phyloP scores from a whole-genome alignment of 495 filamentous ascomycete genomes.

The Peziza echinospora region DNA sequence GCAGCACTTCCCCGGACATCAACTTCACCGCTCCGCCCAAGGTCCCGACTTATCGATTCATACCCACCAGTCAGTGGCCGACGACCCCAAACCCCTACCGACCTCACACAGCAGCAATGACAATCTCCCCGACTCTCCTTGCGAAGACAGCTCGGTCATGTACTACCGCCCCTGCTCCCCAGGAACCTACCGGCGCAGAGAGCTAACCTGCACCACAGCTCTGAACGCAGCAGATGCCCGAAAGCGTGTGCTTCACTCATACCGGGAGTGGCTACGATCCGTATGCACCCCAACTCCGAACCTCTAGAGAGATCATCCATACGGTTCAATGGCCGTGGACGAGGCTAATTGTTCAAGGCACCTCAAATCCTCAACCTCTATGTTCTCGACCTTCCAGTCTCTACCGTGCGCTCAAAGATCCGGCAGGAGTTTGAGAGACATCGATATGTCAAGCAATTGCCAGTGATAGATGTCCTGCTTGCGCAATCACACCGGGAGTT shows the following conservation, averaged over 20 bases:
- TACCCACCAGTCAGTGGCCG: background rate
- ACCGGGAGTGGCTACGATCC: background rate
- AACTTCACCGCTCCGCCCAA: background rate
- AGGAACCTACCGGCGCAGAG: background rate
- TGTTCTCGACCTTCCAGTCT: slow-evolving; percentile 67
- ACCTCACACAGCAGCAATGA: background rate
- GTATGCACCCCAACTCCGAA: background rate
- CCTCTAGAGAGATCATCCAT: slow-evolving; percentile 20
- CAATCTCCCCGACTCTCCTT: background rate
- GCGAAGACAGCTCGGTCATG: background rate
- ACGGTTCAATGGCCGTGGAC: slow-evolving; percentile 22
- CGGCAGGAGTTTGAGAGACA: slow-evolving; percentile 95
- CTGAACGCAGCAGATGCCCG: background rate
- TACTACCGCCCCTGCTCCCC: background rate
- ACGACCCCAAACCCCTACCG: background rate
- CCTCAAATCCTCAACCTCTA: slow-evolving; percentile 96
- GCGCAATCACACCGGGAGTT: slow-evolving; percentile 75
- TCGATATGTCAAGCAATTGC: slow-evolving; percentile 74
- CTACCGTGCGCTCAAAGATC: slow-evolving; percentile 75
- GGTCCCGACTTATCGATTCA: too few relatives aligned
- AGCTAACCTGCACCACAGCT: background rate
- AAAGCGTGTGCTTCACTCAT: background rate
- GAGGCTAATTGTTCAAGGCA: too few relatives aligned
- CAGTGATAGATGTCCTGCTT: slow-evolving; percentile 68
- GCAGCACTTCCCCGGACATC: background rate